These are phyloP conservation scores for Yamadazyma siamensis DNA, from an alignment of 1,139 yeast species.

Conservation along the genomic window DNA sequence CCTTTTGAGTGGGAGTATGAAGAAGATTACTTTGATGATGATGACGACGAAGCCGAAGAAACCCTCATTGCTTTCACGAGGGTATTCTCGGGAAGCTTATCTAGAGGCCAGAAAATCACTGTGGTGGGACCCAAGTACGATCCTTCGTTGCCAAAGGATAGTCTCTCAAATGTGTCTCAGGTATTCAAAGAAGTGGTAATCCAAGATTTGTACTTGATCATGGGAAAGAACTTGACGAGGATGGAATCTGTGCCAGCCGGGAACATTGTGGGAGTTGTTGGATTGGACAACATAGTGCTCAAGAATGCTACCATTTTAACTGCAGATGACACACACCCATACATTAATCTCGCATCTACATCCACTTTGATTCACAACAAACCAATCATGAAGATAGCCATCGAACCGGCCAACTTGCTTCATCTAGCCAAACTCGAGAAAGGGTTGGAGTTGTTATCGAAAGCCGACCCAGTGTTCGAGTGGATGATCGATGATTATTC, in stretches of 20 bases:
- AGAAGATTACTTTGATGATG: constrained; percentile 42
- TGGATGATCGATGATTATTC: constrained; percentile 76
- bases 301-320: constrained; percentile 82
- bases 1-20: constrained; percentile 49
- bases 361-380: constrained; percentile 56
- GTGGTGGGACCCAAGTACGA: constrained; percentile 87
- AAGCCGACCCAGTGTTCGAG: constrained; percentile 92
- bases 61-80: constrained; percentile 84
- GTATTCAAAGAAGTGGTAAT: constrained; percentile 47
- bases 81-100: constrained; percentile 78
- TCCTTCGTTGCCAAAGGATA: constrained; percentile 59
- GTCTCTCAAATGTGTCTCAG: constrained; percentile 39
- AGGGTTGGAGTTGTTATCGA: constrained; percentile 76
- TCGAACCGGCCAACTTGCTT: constrained; percentile 87
- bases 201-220: constrained; percentile 70
- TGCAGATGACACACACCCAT: constrained; percentile 49
- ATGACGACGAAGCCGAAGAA: constrained; percentile 46
- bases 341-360: constrained; percentile 65
- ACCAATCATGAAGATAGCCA: constrained; percentile 91
- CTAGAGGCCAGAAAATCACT: constrained; percentile 68
- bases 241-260: constrained; percentile 89
- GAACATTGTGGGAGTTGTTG: constrained; percentile 91
- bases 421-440: constrained; percentile 71
- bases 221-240: constrained; percentile 88
- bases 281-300: constrained; percentile 75